Conservation (phyloP, 257 asterid species). For the Galeopsis tetrahit region DNA sequence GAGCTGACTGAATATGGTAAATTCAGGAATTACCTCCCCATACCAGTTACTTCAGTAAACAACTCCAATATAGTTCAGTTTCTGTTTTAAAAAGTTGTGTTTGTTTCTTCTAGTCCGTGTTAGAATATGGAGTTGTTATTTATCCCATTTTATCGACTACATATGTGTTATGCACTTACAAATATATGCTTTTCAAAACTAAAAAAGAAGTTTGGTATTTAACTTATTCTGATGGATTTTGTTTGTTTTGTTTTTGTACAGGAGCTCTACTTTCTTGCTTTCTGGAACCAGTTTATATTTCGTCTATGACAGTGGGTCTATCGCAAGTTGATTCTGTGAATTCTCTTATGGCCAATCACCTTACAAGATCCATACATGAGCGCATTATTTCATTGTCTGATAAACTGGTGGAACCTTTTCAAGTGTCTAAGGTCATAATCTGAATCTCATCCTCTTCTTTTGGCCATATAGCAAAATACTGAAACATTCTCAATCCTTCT, state of each 20-base stretch:
- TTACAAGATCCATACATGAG: conserved; percentile 60
- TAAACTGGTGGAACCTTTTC: conserved; percentile 64
- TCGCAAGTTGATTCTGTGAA: conserved; percentile 47
- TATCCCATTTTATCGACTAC: conserved; percentile 3
- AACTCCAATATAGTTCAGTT: not conserved
- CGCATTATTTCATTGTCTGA: conserved; percentile 63
- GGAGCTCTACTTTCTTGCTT: conserved; percentile 86
- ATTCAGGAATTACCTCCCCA: not conserved
- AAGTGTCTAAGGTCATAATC: conserved; percentile 63
- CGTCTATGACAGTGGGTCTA: conserved; percentile 71
- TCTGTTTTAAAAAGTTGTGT: not conserved
- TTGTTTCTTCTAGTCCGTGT: conserved; percentile 26
- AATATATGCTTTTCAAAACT: conserved; percentile 2
- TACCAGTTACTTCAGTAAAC: conserved; percentile 1
- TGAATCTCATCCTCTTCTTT: not conserved
- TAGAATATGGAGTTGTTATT: conserved; percentile 20
- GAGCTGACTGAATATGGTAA: conserved; percentile 7
- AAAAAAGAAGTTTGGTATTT: conserved; percentile 16
- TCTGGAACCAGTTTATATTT: conserved; percentile 80
- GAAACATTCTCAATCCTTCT: not conserved
- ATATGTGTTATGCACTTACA: not conserved
- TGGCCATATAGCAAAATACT: conserved; percentile 13
- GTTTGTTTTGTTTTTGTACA: conserved; percentile 25
- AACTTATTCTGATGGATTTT: not conserved
- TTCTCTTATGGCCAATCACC: conserved; percentile 36